phyloP scores from a whole-genome alignment of 106 monocot genomes.

The Posidonia australis region DNA sequence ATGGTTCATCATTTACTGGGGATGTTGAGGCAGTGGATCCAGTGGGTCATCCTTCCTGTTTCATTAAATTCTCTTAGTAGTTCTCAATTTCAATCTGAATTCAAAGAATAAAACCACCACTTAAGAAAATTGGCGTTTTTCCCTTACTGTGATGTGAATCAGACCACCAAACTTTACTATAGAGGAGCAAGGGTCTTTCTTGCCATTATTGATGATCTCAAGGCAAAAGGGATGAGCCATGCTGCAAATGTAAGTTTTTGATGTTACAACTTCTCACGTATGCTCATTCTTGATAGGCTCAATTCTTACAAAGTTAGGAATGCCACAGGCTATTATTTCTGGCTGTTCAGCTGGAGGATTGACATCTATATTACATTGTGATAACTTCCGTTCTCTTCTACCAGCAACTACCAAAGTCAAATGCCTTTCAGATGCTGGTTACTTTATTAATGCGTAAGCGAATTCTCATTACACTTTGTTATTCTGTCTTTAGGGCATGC shows the following conservation, averaged over 20 bases:
- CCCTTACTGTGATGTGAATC: background rate
- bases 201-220: conserved; percentile 72
- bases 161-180: conserved; percentile 66
- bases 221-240: conserved; percentile 67
- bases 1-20: conserved; percentile 92
- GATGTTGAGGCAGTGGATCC: conserved; percentile 76
- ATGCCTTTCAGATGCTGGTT: conserved; percentile 97
- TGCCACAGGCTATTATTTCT: conserved; percentile 63
- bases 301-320: background rate
- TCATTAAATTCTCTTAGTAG: background rate
- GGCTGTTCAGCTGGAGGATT: conserved; percentile 93
- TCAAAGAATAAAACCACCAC: too few species aligned
- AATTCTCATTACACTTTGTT: background rate
- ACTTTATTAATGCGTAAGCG: conserved; percentile 78
- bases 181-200: conserved; percentile 79
- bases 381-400: conserved; percentile 59
- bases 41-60: conserved; percentile 41
- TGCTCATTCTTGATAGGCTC: background rate
- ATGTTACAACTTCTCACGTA: background rate
- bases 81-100: background rate
- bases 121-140: background rate
- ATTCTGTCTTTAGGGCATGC: too few species aligned
- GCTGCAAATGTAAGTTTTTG: conserved; percentile 53
- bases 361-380: conserved; percentile 83
- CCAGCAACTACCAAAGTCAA: conserved; percentile 62